Conservation (phyloP, 75 land plant genomes). For the Gnetum montanum region DNA sequence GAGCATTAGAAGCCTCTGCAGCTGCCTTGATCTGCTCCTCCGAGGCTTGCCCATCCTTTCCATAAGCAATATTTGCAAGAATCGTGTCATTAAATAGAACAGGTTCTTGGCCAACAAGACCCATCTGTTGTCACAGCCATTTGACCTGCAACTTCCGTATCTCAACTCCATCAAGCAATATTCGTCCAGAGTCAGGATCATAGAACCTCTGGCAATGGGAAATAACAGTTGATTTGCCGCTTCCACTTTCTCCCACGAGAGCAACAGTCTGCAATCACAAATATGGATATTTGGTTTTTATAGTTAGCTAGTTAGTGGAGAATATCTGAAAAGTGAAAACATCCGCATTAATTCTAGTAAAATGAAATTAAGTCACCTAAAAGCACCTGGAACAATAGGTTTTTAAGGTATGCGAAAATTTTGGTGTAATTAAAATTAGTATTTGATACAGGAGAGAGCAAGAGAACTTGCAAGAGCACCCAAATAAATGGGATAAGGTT, state of each 20-base stretch:
- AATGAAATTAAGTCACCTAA: no score
- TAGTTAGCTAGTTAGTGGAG: no score
- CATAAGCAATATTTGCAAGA: conserved; percentile 12
- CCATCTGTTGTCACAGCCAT: conserved; percentile 51
- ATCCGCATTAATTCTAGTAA: no score
- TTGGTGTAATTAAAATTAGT: no score
- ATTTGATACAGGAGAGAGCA: no score
- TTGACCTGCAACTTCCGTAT: conserved; percentile 22
- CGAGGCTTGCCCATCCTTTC: conserved; percentile 17
- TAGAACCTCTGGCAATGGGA: conserved; percentile 43
- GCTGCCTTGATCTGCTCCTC: conserved; percentile 10
- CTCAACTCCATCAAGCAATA: conserved; percentile 42
- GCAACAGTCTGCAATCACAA: conserved; percentile 43
- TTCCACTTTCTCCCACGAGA: conserved; percentile 55
- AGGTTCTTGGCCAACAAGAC: conserved; percentile 46
- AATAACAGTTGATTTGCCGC: conserved; percentile 47
- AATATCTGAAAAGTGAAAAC: no score
- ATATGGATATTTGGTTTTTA: no score
- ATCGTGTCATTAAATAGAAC: conserved; percentile 21
- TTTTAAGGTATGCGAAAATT: no score
- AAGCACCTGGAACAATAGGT: no score
- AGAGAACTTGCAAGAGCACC: no score
- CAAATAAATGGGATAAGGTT: no score
- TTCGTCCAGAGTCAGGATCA: conserved; percentile 34
- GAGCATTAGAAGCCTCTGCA: conserved; percentile 45